These are phyloP conservation scores for Fusarium sp. DNA, from an alignment of 2,329 filamentous ascomycete genomes.

Conservation along the genomic window DNA sequence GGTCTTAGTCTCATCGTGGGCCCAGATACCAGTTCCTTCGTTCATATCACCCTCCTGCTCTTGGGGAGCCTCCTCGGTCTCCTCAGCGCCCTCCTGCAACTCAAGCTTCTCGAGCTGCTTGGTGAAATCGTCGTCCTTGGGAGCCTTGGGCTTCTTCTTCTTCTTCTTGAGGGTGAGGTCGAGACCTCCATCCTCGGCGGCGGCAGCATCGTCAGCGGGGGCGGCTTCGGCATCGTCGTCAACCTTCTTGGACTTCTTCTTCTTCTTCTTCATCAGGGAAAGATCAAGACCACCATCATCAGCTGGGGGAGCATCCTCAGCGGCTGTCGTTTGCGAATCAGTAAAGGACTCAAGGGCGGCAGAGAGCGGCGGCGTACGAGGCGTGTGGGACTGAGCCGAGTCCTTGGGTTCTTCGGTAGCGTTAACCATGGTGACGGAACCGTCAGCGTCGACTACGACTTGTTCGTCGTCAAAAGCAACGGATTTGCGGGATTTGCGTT, in stretches of 20 bases:
- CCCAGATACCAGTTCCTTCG: conserved; percentile 90
- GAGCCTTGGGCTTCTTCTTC: conserved; percentile 69
- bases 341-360: conserved; percentile 67
- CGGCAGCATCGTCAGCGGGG: conserved; percentile 49
- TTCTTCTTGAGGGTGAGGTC: conserved; percentile 82
- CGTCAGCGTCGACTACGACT: conserved; percentile 89
- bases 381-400: conserved; percentile 82
- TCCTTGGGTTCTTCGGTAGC: conserved; percentile 80
- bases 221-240: conserved; percentile 60
- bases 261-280: conserved; percentile 87
- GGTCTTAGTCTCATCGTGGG: conserved; percentile 79
- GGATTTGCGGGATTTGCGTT: conserved; percentile 86
- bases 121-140: conserved; percentile 70
- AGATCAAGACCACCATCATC: conserved; percentile 67
- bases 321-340: conserved; percentile 59
- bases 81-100: conserved; percentile 72
- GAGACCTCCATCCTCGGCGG: conserved; percentile 62
- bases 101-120: conserved; percentile 72
- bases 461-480: conserved; percentile 93
- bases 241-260: conserved; percentile 60
- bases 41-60: conserved; percentile 81
- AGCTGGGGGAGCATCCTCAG: conserved; percentile 58
- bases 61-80: conserved; percentile 60
- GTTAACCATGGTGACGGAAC: conserved; percentile 81
- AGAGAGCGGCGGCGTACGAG: conserved; percentile 71